Evolutionary conservation across 2,329 filamentous ascomycete genomes (phyloP).

Genomic region (Myriosclerotinia duriaeana): DNA sequence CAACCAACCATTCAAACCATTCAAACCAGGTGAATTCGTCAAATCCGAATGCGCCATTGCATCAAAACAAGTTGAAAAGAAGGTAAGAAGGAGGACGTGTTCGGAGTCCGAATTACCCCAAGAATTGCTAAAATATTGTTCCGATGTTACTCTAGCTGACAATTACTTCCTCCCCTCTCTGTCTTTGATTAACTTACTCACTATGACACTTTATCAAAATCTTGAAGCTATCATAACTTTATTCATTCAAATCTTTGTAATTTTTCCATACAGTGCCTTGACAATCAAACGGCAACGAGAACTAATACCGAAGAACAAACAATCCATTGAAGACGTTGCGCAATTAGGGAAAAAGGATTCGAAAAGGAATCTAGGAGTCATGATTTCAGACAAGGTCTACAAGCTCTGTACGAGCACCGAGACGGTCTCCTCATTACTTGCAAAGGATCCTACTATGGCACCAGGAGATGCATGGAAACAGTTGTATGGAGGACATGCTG

Average conservation of each 20-base stretch:
- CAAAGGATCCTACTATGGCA: constrained; percentile 51
- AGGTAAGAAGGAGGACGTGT: neutral
- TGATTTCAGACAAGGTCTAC: constrained; percentile 50
- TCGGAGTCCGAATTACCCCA: neutral
- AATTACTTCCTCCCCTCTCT: neutral
- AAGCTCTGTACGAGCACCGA: constrained; percentile 52
- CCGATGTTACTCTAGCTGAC: neutral
- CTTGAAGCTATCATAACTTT: constrained; percentile 29
- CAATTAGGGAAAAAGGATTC: neutral
- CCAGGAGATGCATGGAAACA: constrained; percentile 56
- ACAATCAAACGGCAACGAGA: constrained; percentile 36
- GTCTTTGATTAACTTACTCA: neutral
- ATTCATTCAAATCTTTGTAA: constrained; percentile 39
- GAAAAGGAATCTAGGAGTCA: constrained; percentile 26
- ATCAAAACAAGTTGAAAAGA: constrained; percentile 10
- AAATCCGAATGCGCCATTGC: neutral
- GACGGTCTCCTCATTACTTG: constrained; percentile 59
- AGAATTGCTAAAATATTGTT: neutral
- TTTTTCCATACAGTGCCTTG: constrained; percentile 39
- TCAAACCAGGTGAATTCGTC: neutral
- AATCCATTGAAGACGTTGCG: constrained; percentile 6
- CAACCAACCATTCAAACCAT: too few species aligned
- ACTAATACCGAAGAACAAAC: constrained; percentile 6
- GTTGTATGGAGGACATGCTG: constrained; percentile 48
- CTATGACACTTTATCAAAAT: constrained; percentile 26